A percentile compares a stretch with the other conserved stretches of the same genome.
These are phyloP conservation scores for Hyphopichia burtonii DNA, from an alignment of 1,139 yeast genomes.

Conservation along the genomic window DNA sequence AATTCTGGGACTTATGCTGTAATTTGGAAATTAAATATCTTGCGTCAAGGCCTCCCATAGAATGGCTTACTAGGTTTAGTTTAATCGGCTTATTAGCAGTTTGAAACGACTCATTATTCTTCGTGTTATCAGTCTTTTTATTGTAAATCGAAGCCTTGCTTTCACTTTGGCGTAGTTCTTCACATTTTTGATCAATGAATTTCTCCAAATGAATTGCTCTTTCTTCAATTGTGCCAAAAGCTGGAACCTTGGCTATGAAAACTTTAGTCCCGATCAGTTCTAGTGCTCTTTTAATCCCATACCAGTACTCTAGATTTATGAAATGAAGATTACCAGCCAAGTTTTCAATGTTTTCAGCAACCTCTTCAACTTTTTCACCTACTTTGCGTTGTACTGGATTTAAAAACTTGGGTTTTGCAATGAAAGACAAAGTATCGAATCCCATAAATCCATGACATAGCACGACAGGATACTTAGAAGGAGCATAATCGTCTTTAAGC, in stretches of 20 bases:
- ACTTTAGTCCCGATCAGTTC: slow-evolving; percentile 65
- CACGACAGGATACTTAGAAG: slow-evolving; percentile 62
- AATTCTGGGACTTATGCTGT: slow-evolving; percentile 21
- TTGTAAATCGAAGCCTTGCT: slow-evolving; percentile 32
- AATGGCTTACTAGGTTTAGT: slow-evolving; percentile 81
- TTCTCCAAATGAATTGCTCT: slow-evolving; percentile 61
- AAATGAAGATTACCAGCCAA: slow-evolving; percentile 20
- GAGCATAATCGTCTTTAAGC: slow-evolving; percentile 23
- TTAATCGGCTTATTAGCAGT: slow-evolving; percentile 35
- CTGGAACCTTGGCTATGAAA: slow-evolving; percentile 75
- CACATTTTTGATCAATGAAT: slow-evolving; percentile 48
- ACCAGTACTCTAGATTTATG: slow-evolving; percentile 69
- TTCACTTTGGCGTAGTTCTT: slow-evolving; percentile 24
- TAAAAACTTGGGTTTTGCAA: slow-evolving; percentile 33
- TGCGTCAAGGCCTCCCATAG: slow-evolving; percentile 93
- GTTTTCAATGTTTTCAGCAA: slow-evolving; percentile 14
- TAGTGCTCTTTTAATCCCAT: slow-evolving; percentile 67
- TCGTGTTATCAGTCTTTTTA: slow-evolving; percentile 5
- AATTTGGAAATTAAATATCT: slow-evolving; percentile 67
- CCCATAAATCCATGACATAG: slow-evolving; percentile 86
- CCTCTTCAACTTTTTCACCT: slow-evolving; percentile 1
- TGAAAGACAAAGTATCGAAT: slow-evolving; percentile 58
- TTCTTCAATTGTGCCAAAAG: slow-evolving; percentile 72
- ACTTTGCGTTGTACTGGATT: not conserved
- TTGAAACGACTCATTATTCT: slow-evolving; percentile 9